phyloP scores from a whole-genome alignment of 768 basidiomycete genomes.

The Exidia glandulosa region DNA sequence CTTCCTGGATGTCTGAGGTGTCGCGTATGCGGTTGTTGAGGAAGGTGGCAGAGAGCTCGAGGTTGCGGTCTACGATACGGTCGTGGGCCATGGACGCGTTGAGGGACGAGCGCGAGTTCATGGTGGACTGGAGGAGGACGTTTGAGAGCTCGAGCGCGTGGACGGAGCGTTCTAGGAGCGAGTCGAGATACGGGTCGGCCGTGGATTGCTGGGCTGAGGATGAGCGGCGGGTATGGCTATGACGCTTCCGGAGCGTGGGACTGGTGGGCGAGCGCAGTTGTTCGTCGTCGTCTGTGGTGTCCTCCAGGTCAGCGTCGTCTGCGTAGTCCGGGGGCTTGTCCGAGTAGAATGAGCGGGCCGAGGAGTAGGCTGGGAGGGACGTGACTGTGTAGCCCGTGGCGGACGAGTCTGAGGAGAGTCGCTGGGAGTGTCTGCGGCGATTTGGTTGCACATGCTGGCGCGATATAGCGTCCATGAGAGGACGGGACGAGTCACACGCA shows the following conservation, averaged over 20 bases:
- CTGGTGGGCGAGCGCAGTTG: background rate
- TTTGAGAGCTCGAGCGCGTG: conserved; percentile 83
- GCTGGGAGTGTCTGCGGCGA: background rate
- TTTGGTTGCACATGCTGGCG: background rate
- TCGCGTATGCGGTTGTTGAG: conserved; percentile 21
- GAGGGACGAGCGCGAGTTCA: conserved; percentile 54
- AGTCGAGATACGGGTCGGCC: conserved; percentile 36
- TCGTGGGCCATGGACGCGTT: conserved; percentile 34
- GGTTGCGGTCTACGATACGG: conserved; percentile 24
- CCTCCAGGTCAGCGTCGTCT: background rate
- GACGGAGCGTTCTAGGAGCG: conserved; percentile 71
- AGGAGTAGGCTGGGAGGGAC: background rate
- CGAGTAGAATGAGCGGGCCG: background rate
- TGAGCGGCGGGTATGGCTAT: background rate
- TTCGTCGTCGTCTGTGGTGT: background rate
- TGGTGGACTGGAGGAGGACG: conserved; percentile 60
- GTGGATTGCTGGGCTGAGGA: conserved; percentile 35
- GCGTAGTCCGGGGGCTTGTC: background rate
- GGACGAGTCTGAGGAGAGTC: background rate
- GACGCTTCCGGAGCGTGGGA: conserved; percentile 13
- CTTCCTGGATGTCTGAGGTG: conserved; percentile 32
- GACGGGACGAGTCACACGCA: background rate
- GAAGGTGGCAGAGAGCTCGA: conserved; percentile 21
- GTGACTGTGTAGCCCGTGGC: background rate
- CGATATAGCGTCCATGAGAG: background rate